phyloP scores from a whole-genome alignment of 2,329 filamentous ascomycete species.

The Bipolaris zeicola region DNA sequence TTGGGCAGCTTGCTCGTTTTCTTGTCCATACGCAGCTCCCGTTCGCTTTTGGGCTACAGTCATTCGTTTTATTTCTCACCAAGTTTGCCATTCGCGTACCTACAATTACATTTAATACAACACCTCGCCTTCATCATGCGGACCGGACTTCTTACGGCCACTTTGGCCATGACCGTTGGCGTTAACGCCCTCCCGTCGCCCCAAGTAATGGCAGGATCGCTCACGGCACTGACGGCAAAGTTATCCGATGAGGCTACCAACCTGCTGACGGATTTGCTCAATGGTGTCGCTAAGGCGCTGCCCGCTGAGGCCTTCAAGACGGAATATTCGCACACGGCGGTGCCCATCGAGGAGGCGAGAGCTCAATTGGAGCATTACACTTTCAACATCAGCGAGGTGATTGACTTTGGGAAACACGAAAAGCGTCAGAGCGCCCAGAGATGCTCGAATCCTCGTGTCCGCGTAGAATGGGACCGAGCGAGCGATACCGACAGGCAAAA shows the following conservation, averaged over 20 bases:
- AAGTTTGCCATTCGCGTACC: background rate
- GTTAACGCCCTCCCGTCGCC: constrained; percentile 20
- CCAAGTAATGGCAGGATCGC: constrained; percentile 1
- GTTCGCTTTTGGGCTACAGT: constrained; percentile 9
- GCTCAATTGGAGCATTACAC: constrained; percentile 4
- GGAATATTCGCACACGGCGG: constrained; percentile 7
- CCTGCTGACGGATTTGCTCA: background rate
- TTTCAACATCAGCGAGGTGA: background rate
- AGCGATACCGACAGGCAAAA: constrained; percentile 29
- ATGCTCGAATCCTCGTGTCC: constrained; percentile 38
- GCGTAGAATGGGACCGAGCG: constrained; percentile 41
- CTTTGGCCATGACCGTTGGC: constrained; percentile 19
- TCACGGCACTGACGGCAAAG: no score
- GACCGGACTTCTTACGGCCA: constrained; percentile 20
- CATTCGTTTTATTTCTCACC: constrained; percentile 15
- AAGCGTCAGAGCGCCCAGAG: constrained; percentile 11
- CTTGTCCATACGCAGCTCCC: constrained; percentile 1
- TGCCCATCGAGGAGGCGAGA: constrained; percentile 19
- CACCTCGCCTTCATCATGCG: constrained; percentile 26
- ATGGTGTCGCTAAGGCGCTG: constrained; percentile 13
- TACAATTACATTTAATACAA: constrained; percentile 12
- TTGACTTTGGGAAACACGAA: background rate
- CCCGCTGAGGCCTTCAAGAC: constrained; percentile 14
- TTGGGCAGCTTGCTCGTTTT: constrained; percentile 11
- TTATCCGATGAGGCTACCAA: background rate